Base-by-base conservation (phyloP, 2,329 filamentous ascomycete species). In the Cladosporium phlei region DNA sequence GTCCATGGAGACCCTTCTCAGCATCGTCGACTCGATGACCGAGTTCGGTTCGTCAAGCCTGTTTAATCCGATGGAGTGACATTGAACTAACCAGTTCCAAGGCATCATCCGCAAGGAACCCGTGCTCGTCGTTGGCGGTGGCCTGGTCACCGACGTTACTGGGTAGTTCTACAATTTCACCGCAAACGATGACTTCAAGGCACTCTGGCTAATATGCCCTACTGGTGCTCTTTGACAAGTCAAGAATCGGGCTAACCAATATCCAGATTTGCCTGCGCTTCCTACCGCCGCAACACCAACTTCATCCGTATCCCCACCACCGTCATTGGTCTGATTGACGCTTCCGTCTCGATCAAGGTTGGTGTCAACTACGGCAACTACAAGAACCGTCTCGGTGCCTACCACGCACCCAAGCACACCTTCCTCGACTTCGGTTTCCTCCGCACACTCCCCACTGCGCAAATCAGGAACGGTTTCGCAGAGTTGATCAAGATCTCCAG, bases 401-500 rank as follows among this genome's bases (percentile, higher is more conserved):
- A 87, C 61, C 83, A 87, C 58, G 83, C 83, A 0, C 83, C 84
- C 0, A 73, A 79, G 38, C 80, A 84, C 60, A 87, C 83, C 1
- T 86, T 87, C 69, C 75, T 87, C 35, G 83, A 87, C 63, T 87
- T 86, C 62, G 77, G 74, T 12, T 87, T 87, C 66, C 69, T 86
- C n/a, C 78, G 79, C 35, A 84, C 80, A 1, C 69, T 87, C 0
- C 82, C 83, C 0, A 73, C 73, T 8, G 78, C 80, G 2, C 83
- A 87, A 63, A 82, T 87, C 59, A 74, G 83, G 47, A 86, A 87
- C 51, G 83, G 83, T 0, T 86, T 87, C 53, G 83, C 83, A 16
- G 84, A 87, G 68, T 64, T 87, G 54, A 86, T 87, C 70, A 87
- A 87, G 69, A 87, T 87, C 54, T 84, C 82, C 0, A 83, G 80